A percentile compares a stretch with the other conserved stretches of the same genome.
phyloP scores from a whole-genome alignment of 345 rosid species.

The Psidium guajava region DNA sequence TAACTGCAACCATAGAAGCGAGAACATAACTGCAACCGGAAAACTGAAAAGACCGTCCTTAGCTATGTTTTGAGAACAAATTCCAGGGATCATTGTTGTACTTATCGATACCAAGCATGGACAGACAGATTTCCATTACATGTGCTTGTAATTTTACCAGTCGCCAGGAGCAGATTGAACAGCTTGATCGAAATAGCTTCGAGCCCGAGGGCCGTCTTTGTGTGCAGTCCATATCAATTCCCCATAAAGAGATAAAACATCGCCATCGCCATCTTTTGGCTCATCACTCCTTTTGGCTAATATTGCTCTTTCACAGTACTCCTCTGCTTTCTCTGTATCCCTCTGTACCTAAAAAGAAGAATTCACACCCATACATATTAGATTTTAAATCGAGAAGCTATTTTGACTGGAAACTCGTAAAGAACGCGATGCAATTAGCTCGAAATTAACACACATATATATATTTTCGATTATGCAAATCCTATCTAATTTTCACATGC shows the following conservation, averaged over 20 bases:
- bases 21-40: constrained; percentile 26
- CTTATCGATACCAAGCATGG: neutral
- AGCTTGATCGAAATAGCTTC: constrained; percentile 36
- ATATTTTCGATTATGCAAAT: neutral
- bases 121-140: neutral
- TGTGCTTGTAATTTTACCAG: constrained; percentile 14
- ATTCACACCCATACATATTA: neutral
- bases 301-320: constrained; percentile 36
- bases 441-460: neutral
- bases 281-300: constrained; percentile 19
- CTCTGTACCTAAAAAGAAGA: constrained; percentile 17
- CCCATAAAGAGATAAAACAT: constrained; percentile 34
- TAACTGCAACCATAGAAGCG: constrained; percentile 35
- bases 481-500: neutral
- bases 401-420: neutral
- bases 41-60: neutral
- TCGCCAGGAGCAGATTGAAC: constrained; percentile 33
- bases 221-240: constrained; percentile 42
- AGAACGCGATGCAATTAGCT: neutral
- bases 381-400: neutral
- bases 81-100: neutral
- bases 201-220: constrained; percentile 31
- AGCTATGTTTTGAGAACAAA: neutral
- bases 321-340: constrained; percentile 23
- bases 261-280: constrained; percentile 19